A percentile compares a stretch with the other conserved stretches of the same genome.
Conservation (phyloP, 2,329 filamentous ascomycete species). For the Phialophora tarda region DNA sequence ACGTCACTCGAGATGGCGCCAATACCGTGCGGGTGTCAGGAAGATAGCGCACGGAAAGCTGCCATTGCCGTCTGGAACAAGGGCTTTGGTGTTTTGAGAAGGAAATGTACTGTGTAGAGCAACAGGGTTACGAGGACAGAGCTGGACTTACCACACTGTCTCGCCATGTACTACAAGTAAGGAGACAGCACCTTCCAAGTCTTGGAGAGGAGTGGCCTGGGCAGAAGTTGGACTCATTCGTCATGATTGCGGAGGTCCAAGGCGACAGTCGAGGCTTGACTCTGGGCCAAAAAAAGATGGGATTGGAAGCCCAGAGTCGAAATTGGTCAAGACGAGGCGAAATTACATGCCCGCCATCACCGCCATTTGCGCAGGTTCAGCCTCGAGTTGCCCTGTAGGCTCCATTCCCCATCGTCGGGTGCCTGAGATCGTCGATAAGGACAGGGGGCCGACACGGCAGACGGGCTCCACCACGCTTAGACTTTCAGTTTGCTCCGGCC, state of each 20-base stretch:
- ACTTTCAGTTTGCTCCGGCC: neutral
- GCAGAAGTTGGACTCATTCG: neutral
- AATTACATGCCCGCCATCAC: neutral
- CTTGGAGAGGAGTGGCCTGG: neutral
- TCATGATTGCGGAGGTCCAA: constrained; percentile 6
- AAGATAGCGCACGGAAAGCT: neutral
- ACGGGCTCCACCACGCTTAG: constrained; percentile 2
- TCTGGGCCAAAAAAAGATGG: neutral
- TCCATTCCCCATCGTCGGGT: neutral
- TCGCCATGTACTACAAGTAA: no score
- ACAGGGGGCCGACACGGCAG: neutral
- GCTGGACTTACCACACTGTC: neutral
- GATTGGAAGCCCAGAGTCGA: neutral
- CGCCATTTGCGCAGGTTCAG: neutral
- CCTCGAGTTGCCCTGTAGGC: neutral
- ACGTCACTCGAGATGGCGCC: neutral
- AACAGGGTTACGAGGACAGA: neutral
- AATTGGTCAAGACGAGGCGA: constrained; percentile 12
- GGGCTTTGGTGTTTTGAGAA: neutral
- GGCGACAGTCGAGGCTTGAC: constrained; percentile 5
- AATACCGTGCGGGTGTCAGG: neutral
- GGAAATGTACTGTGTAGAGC: neutral
- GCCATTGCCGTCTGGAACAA: neutral
- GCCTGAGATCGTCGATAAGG: neutral
- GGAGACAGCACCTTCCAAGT: neutral